Percentiles rank a stretch among this genome's conserved stretches.
Evolutionary conservation across 805 yeast species (phyloP).

Genomic region (Candida dajiaensis): DNA sequence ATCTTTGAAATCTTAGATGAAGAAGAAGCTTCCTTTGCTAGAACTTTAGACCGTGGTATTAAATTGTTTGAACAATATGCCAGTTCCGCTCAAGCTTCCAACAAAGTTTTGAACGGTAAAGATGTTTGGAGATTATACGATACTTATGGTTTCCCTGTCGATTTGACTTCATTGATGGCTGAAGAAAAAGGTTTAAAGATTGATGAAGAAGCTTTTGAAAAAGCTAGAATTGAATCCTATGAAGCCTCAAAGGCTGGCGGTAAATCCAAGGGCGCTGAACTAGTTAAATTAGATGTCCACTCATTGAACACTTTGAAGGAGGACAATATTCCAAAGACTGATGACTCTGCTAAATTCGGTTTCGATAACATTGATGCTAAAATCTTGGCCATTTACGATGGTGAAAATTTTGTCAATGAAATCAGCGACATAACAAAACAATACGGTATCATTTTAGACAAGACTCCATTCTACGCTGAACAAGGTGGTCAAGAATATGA

Average conservation of each 20-base stretch:
- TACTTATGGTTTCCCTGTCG: conserved; percentile 99
- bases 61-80: conserved; percentile 93
- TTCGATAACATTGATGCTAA: conserved; percentile 62
- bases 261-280: conserved; percentile 46
- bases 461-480: conserved; percentile 95
- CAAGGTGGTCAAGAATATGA: conserved; percentile 99
- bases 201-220: conserved; percentile 88
- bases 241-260: conserved; percentile 94
- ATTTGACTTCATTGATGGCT: conserved; percentile 96
- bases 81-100: conserved; percentile 65
- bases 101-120: conserved; percentile 77
- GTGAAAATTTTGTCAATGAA: conserved; percentile 52
- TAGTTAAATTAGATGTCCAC: conserved; percentile 87
- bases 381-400: conserved; percentile 66
- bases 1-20: conserved; percentile 90
- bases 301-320: conserved; percentile 69
- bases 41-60: conserved; percentile 97
- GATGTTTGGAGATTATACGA: conserved; percentile 99
- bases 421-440: conserved; percentile 43
- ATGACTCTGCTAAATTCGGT: conserved; percentile 77
- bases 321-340: conserved; percentile 65
- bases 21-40: conserved; percentile 92
- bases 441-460: conserved; percentile 78
- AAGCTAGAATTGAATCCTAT: conserved; percentile 80
- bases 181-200: conserved; percentile 93